Percentiles rank a stretch among this genome's conserved stretches.
Conservation (phyloP, 805 yeast species). For the Pichia cephalocereana region DNA sequence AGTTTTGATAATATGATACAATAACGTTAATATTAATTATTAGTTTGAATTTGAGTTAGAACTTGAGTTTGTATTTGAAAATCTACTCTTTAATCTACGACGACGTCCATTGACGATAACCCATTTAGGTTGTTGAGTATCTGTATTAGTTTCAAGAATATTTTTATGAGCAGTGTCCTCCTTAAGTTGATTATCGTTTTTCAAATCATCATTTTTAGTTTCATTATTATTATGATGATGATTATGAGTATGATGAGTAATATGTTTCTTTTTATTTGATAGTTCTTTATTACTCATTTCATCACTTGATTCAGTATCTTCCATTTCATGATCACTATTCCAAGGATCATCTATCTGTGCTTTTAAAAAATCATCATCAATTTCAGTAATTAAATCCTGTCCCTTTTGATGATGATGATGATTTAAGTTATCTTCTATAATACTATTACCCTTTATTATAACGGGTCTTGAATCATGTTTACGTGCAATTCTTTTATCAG, state of each 20-base stretch:
- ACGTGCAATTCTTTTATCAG: conserved; percentile 29
- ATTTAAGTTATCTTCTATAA: too few species aligned
- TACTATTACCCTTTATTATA: too few species aligned
- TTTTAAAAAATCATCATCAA: too few species aligned
- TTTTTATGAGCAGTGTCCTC: neutral
- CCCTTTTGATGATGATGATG: too few species aligned
- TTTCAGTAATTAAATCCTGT: too few species aligned
- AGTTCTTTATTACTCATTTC: neutral
- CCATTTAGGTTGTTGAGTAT: conserved; percentile 1
- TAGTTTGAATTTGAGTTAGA: neutral
- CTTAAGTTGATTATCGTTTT: too few species aligned
- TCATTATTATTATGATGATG: too few species aligned
- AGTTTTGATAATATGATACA: too few species aligned
- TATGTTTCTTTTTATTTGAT: neutral
- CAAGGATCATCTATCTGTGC: too few species aligned
- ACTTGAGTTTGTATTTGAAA: neutral
- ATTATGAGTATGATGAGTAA: neutral
- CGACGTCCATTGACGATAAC: conserved; percentile 12
- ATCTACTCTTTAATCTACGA: conserved; percentile 11
- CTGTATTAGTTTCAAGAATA: neutral
- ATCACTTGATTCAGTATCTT: neutral
- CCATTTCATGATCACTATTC: neutral
- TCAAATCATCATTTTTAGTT: too few species aligned
- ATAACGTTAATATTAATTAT: too few species aligned
- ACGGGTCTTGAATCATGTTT: conserved; percentile 25